phyloP scores from a whole-genome alignment of 441 rosid species.

The Gossypium davidsonii region DNA sequence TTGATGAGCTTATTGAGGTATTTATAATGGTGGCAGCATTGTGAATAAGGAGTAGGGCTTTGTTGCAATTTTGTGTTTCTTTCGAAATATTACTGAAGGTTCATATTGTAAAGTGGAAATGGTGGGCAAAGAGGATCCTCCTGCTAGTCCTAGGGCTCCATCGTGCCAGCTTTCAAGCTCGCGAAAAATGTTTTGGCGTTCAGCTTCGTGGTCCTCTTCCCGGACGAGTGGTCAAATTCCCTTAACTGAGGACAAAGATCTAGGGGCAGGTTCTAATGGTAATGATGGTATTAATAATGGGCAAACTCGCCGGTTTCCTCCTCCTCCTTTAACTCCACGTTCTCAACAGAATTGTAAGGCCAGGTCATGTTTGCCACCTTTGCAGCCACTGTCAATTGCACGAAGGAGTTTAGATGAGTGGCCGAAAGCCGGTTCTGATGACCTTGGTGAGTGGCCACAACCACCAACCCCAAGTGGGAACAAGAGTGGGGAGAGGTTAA shows the following conservation, averaged over 20 bases:
- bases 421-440: conserved; percentile 95
- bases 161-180: conserved; percentile 46
- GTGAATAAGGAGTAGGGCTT: conserved; percentile 5
- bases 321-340: conserved; percentile 75
- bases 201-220: conserved; percentile 94
- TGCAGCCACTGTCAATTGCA: conserved; percentile 86
- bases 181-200: conserved; percentile 78
- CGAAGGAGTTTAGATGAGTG: conserved; percentile 93
- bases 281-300: conserved; percentile 31
- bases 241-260: conserved; percentile 39
- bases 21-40: neutral
- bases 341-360: conserved; percentile 80
- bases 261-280: conserved; percentile 34
- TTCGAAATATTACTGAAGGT: neutral
- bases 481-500: conserved; percentile 76
- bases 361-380: conserved; percentile 84
- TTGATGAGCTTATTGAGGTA: neutral
- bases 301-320: conserved; percentile 49
- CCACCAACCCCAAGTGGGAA: conserved; percentile 82
- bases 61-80: conserved; percentile 10
- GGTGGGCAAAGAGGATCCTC: conserved; percentile 78
- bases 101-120: conserved; percentile 35
- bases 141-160: conserved; percentile 41
- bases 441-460: conserved; percentile 92
- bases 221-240: conserved; percentile 63